Base-by-base conservation (phyloP, 768 basidiomycete genomes). In the Termitomyces eurrhizus region DNA sequence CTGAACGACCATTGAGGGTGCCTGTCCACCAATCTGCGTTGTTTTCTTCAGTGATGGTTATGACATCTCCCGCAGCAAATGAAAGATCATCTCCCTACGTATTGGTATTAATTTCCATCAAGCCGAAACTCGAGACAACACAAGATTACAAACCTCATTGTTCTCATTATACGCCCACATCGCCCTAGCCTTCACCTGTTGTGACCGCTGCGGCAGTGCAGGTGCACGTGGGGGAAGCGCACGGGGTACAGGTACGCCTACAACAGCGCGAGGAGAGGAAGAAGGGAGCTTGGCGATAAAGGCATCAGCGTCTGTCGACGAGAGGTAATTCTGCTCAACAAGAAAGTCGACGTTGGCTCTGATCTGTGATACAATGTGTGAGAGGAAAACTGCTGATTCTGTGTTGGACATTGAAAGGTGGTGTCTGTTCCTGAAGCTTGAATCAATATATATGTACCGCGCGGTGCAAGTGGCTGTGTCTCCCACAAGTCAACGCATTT, bases 11-110 rank as follows among this genome's bases (percentile, higher is more conserved):
- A 37, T 86, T 80, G 58, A 80, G 66, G 61, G 72, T 78, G 32
- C 93, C 93, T 8, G 81, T 83, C 92, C 92, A 96, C 93, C 93
- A 95, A 70, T 95, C 93, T 3, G 78, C 78, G 60, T 94, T 93
- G 49, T 85, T 89, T 69, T 94, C 90, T 60, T 88, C 83, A 45
- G 90, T 70, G 59, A 96, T 80, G 59, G 92, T 89, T 60, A 96
- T 82, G 49, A 85, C 77, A 67, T 95, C 93, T 4, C 92, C 93
- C 0, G 81, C 72, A 32, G 75, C 70, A 79, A 96, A 94, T 1
- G 86, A 83, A 8, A 96, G 78, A 69, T 96, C 93, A n/a, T 88
- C 84, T 13, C 92, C 89, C 89, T 93, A 68, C 5, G 35, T 7
- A 11, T 18, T 4, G 51, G 32, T 29, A 18, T 32, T 9, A 5